A percentile compares a stretch with the other conserved stretches of the same genome.
Conservation (phyloP, 768 basidiomycete species). For the Brasilioporus rufonigricans region DNA sequence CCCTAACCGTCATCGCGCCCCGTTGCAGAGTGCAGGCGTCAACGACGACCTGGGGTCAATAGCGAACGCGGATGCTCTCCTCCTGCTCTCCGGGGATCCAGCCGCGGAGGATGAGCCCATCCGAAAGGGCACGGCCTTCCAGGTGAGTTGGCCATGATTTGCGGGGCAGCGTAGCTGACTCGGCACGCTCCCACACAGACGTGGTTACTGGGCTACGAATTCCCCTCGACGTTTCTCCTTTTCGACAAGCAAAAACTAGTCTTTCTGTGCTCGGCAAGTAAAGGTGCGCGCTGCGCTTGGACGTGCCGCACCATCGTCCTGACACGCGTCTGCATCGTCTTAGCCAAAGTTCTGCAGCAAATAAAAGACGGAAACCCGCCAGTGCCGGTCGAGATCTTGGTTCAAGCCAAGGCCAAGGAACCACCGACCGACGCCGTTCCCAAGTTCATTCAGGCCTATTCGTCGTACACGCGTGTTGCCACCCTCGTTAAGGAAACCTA, state of each 20-base stretch:
- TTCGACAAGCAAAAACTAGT: slow-evolving; percentile 75
- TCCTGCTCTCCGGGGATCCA: slow-evolving; percentile 75
- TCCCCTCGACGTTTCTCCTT: slow-evolving; percentile 88
- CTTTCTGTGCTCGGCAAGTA: slow-evolving; percentile 84
- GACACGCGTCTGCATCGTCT: slow-evolving; percentile 9
- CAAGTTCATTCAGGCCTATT: slow-evolving; percentile 62
- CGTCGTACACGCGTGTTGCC: slow-evolving; percentile 65
- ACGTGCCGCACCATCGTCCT: slow-evolving; percentile 6
- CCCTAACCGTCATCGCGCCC: slow-evolving; percentile 12
- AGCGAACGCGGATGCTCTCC: slow-evolving; percentile 64
- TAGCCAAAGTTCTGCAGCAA: slow-evolving; percentile 86
- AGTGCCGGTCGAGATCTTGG: slow-evolving; percentile 72
- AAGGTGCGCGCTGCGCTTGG: slow-evolving; percentile 52
- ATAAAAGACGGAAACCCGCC: slow-evolving; percentile 54
- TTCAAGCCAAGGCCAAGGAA: slow-evolving; percentile 80
- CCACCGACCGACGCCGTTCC: slow-evolving; percentile 69
- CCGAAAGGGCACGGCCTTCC: slow-evolving; percentile 87
- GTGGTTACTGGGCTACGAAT: slow-evolving; percentile 96
- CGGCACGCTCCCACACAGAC: slow-evolving; percentile 50
- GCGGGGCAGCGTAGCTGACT: background rate
- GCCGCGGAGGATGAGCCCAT: slow-evolving; percentile 86
- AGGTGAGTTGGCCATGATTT: slow-evolving; percentile 50
- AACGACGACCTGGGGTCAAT: slow-evolving; percentile 73
- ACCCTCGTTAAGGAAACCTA: slow-evolving; percentile 80
- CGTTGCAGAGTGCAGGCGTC: slow-evolving; percentile 54